These are phyloP conservation scores for Cercospora brassicicola DNA, from an alignment of 2,329 filamentous ascomycete genomes.

Conservation along the genomic window DNA sequence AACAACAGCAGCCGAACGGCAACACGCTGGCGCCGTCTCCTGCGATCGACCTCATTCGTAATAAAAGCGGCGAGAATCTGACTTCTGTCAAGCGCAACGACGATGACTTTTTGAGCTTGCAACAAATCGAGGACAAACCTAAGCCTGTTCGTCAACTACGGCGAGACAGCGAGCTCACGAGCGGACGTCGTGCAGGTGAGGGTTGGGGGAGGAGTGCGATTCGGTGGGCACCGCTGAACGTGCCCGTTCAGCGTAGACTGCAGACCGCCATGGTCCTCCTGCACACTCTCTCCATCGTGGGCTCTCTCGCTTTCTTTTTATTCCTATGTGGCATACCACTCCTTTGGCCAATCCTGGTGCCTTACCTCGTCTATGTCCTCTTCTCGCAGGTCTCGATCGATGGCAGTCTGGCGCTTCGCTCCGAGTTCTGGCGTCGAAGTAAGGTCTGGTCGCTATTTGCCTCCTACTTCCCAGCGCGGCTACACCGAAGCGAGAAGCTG, in stretches of 20 bases:
- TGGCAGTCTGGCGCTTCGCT: slow-evolving; percentile 72
- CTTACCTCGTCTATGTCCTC: slow-evolving; percentile 81
- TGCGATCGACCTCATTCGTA: slow-evolving; percentile 46
- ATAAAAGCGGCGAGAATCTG: slow-evolving; percentile 49
- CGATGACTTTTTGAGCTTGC: slow-evolving; percentile 25
- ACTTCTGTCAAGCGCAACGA: slow-evolving; percentile 31
- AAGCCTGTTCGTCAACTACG: slow-evolving; percentile 25
- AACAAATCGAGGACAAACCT: slow-evolving; percentile 40
- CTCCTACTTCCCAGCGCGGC: slow-evolving; percentile 83
- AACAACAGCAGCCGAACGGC: slow-evolving; percentile 6
- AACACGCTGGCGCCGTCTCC: slow-evolving; percentile 29
- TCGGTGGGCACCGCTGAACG: slow-evolving; percentile 81
- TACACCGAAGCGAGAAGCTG: slow-evolving; percentile 81
- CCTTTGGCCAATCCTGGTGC: slow-evolving; percentile 76
- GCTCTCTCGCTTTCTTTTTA: slow-evolving; percentile 74
- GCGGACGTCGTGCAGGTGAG: slow-evolving; percentile 55
- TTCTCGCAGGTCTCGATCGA: slow-evolving; percentile 75
- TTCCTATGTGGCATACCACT: slow-evolving; percentile 86
- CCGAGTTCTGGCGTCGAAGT: slow-evolving; percentile 69
- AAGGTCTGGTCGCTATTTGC: slow-evolving; percentile 86
- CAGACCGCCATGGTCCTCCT: slow-evolving; percentile 53
- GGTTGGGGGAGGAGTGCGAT: slow-evolving; percentile 60
- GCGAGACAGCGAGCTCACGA: slow-evolving; percentile 46
- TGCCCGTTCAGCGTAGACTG: slow-evolving; percentile 54
- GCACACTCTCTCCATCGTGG: slow-evolving; percentile 52